Conservation (phyloP, 768 basidiomycete genomes). For the Clavulina sp. region DNA sequence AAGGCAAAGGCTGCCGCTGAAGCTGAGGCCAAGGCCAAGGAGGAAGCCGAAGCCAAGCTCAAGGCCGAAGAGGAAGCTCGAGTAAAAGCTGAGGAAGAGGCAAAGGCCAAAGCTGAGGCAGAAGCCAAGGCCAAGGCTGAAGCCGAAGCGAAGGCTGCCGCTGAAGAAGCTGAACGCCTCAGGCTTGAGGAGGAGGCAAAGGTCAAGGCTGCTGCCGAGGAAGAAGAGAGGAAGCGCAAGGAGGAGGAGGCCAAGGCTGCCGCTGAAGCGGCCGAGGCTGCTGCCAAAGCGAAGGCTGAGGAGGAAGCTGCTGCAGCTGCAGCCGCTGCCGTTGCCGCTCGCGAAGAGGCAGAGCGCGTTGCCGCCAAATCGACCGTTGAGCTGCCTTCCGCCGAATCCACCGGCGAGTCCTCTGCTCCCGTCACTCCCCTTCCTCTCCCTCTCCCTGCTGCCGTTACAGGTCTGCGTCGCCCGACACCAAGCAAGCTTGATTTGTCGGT, state of each 20-base stretch:
- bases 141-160: slow-evolving; percentile 11
- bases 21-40: slow-evolving; percentile 22
- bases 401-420: slow-evolving; percentile 22
- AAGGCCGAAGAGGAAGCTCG: slow-evolving; percentile 24
- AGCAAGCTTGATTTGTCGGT: slow-evolving; percentile 54
- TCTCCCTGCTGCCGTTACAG: slow-evolving; percentile 11
- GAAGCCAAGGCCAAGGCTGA: slow-evolving; percentile 15
- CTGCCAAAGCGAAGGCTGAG: slow-evolving; percentile 4
- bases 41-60: slow-evolving; percentile 12
- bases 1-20: too few relatives aligned
- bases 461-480: slow-evolving; percentile 35
- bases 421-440: slow-evolving; percentile 10
- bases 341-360: slow-evolving; percentile 15
- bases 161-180: slow-evolving; percentile 14
- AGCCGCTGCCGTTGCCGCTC: slow-evolving; percentile 13
- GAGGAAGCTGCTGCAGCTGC: slow-evolving; percentile 11
- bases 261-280: slow-evolving; percentile 12
- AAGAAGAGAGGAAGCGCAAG: slow-evolving; percentile 18
- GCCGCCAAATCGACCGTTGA: slow-evolving; percentile 3
- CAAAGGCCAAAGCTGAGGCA: slow-evolving; percentile 20
- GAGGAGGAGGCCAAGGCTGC: slow-evolving; percentile 25
- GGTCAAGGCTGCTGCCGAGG: slow-evolving; percentile 28
- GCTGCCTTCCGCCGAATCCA: background rate
- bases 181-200: slow-evolving; percentile 27
- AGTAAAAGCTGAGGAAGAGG: slow-evolving; percentile 16